Percentiles rank a stretch among this genome's conserved stretches.
These are phyloP conservation scores for Vitis amurensis DNA, from an alignment of 164 flowering plant species.

Conservation along the genomic window DNA sequence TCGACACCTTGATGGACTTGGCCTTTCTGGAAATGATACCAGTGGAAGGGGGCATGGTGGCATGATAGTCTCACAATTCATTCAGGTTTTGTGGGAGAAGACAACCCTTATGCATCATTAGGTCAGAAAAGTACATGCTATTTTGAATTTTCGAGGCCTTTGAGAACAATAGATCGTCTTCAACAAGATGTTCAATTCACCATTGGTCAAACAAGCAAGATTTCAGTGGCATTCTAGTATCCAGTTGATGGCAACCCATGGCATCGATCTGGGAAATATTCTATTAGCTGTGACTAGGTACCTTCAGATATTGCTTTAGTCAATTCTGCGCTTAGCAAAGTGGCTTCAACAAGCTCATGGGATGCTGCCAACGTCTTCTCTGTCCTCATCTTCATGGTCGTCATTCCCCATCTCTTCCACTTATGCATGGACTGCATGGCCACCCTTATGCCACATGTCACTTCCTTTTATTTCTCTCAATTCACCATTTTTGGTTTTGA, in stretches of 20 bases:
- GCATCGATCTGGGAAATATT: constrained; percentile 88
- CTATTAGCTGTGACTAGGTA: constrained; percentile 82
- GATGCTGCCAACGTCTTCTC: constrained; percentile 63
- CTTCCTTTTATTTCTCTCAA: too few species aligned
- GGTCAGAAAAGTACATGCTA: constrained; percentile 74
- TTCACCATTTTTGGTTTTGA: too few species aligned
- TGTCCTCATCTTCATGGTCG: constrained; percentile 64
- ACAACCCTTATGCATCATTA: constrained; percentile 71
- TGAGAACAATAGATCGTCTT: constrained; percentile 91
- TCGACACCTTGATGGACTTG: constrained; percentile 71
- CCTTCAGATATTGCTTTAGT: constrained; percentile 55
- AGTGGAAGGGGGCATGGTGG: constrained; percentile 99
- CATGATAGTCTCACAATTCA: constrained; percentile 68
- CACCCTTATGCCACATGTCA: constrained; percentile 50
- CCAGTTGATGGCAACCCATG: constrained; percentile 80
- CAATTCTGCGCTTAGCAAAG: constrained; percentile 13
- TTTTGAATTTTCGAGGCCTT: constrained; percentile 94
- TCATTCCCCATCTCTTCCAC: constrained; percentile 21
- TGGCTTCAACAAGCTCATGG: constrained; percentile 39
- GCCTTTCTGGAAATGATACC: constrained; percentile 90
- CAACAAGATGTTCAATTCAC: constrained; percentile 96
- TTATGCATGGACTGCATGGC: constrained; percentile 34
- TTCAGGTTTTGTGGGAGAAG: constrained; percentile 86
- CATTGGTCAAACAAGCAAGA: constrained; percentile 65
- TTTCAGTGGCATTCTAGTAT: constrained; percentile 93